These are phyloP conservation scores for Fragosphaeria purpurea DNA, from an alignment of 2,329 filamentous ascomycete species.

Conservation along the genomic window DNA sequence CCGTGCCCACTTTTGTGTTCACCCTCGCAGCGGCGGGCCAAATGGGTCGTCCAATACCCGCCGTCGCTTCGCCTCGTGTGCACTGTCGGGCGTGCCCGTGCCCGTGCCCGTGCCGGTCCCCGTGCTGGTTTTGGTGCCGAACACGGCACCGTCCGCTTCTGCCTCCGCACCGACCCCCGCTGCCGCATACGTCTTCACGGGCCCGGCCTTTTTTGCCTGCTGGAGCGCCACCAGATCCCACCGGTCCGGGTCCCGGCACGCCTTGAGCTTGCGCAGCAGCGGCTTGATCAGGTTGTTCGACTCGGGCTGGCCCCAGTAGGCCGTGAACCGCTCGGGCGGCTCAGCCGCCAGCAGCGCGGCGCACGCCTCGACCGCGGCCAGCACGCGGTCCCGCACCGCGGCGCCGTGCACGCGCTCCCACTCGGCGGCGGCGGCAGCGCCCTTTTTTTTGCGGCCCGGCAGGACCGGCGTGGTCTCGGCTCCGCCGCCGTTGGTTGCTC, in stretches of 20 bases:
- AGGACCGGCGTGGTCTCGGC: constrained; percentile 10
- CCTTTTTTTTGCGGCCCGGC: constrained; percentile 12
- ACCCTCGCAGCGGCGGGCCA: constrained; percentile 27
- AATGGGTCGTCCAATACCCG: constrained; percentile 40
- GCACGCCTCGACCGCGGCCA: constrained; percentile 39
- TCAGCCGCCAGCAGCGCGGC: constrained; percentile 46
- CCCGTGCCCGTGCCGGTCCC: constrained; percentile 5
- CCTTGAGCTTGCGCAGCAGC: constrained; percentile 59
- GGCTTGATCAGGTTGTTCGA: constrained; percentile 42
- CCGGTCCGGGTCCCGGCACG: constrained; percentile 64
- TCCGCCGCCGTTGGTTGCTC: constrained; percentile 12
- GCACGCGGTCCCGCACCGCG: constrained; percentile 36
- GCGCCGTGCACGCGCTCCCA: constrained; percentile 18
- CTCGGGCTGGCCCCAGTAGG: constrained; percentile 43
- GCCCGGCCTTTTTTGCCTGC: constrained; percentile 49
- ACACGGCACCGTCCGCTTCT: constrained; percentile 34
- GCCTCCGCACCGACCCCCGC: constrained; percentile 9
- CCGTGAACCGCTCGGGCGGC: constrained; percentile 42
- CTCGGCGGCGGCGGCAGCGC: constrained; percentile 5
- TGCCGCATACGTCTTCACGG: constrained; percentile 18
- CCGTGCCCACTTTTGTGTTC: no score
- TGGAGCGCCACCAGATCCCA: constrained; percentile 62
- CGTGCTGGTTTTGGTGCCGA: constrained; percentile 20
- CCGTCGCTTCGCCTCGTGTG: constrained; percentile 32
- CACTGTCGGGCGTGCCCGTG: background rate